These are phyloP conservation scores for Xanthoceras sorbifolium DNA, from an alignment of 345 rosid genomes.

Conservation along the genomic window DNA sequence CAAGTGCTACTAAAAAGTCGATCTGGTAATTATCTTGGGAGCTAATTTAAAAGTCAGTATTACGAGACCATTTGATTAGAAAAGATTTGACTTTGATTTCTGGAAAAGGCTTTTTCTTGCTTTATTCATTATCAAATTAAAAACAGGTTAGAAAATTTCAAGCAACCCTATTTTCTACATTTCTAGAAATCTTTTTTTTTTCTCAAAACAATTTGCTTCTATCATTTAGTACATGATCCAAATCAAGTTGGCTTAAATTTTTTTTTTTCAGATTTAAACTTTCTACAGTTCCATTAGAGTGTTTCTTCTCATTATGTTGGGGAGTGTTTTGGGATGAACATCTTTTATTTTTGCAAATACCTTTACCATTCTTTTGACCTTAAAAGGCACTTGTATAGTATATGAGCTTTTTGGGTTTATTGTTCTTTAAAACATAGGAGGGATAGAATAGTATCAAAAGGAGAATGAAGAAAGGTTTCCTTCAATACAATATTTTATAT, in stretches of 20 bases:
- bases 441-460: background rate
- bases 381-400: background rate
- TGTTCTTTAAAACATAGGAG: background rate
- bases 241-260: slow-evolving; percentile 1
- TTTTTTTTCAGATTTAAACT: background rate
- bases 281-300: background rate
- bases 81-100: background rate
- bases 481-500: background rate
- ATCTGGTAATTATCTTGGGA: background rate
- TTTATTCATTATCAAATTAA: background rate
- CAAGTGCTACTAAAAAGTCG: background rate
- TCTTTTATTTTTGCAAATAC: background rate
- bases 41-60: background rate
- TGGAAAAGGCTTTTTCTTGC: background rate
- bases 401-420: background rate
- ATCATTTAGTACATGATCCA: background rate
- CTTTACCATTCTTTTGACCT: background rate
- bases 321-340: background rate
- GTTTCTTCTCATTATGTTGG: background rate
- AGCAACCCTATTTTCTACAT: background rate
- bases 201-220: background rate
- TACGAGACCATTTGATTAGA: background rate
- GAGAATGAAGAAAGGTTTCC: too few species aligned
- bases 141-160: background rate
- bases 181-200: background rate